Percentiles rank a stretch among this genome's conserved stretches.
These are phyloP conservation scores for Didymella exigua DNA, from an alignment of 2,329 filamentous ascomycete genomes.

Conservation along the genomic window DNA sequence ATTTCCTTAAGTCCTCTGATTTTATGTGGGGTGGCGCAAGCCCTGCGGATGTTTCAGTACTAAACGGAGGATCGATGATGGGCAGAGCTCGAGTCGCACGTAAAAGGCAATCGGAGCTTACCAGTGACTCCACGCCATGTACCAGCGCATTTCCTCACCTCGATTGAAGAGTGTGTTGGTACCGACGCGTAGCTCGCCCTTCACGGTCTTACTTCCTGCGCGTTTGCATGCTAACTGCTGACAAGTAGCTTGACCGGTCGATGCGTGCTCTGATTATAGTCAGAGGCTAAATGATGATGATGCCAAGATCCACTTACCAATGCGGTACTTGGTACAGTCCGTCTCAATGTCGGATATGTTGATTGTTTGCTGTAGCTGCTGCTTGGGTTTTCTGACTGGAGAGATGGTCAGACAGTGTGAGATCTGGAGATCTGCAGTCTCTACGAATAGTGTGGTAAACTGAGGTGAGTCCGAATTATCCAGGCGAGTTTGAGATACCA, in stretches of 20 bases:
- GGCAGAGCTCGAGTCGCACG: neutral
- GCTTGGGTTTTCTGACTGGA: neutral
- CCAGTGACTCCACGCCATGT: constrained; percentile 78
- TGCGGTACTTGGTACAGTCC: constrained; percentile 21
- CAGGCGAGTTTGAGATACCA: neutral
- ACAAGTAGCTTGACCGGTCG: constrained; percentile 53
- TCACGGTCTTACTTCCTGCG: constrained; percentile 62
- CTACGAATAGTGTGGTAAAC: neutral
- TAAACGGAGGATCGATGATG: neutral
- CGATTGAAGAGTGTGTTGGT: constrained; percentile 64
- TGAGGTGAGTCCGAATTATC: neutral
- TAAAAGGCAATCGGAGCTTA: constrained; percentile 42
- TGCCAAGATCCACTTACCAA: constrained; percentile 8
- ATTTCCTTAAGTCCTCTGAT: constrained; percentile 67
- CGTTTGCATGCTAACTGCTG: constrained; percentile 74
- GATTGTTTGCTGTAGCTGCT: neutral
- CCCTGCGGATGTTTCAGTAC: constrained; percentile 61
- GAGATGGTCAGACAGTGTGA: neutral
- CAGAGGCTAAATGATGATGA: neutral
- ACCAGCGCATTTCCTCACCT: constrained; percentile 63
- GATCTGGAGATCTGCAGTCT: too few relatives aligned
- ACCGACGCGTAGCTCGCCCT: constrained; percentile 79
- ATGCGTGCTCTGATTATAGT: constrained; percentile 18
- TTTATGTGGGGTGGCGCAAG: constrained; percentile 79
- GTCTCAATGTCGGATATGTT: neutral